Evolutionary conservation across 2,329 filamentous ascomycete species (phyloP), one percentile per base, ranked within the genome.

Genomic region (Curvularia spicifera): DNA sequence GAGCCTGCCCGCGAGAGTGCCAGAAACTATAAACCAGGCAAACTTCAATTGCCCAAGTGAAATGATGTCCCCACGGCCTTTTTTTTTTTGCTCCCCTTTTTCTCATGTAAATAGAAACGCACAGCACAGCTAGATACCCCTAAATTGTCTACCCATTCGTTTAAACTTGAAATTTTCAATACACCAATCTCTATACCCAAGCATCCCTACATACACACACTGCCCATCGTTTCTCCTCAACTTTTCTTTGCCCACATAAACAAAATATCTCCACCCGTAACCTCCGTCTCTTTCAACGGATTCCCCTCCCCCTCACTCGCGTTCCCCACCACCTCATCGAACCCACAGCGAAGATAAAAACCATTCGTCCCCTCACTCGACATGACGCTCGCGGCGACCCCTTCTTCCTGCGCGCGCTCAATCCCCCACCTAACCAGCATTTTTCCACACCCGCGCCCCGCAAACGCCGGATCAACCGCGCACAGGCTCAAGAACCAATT

Each of bases 351-450:
- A 22, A 68, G 53, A 53, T 80, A 82, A 54, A 82, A 83, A 0
- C 43, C 63, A 31, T 81, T 77, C n/a, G 76, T 80, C 1, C 71
- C 73, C 3, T 73, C 62, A 4, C 76, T 75, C 37, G 75, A 71
- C 18, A 79, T 68, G 0, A 82, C 77, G 18, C 75, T 78, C 26
- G 79, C 74, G 51, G 68, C 69, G 6, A 81, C 59, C 0, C 69
- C 71, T 8, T 81, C 79, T 4, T 64, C 53, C 42, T 72, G 58
- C 0, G 79, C 78, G 22, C 69, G 63, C 0, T 78, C 66, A 1
- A 82, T 60, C 0, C 81, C 81, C 79, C 79, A 81, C 26, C 69
- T 53, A 5, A 81, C 79, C 6, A 83, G 73, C 24, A 62, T 60
- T 3, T 69, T 69, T 0, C 80, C 81, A 8, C 76, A 53, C 1